Percentiles rank a stretch among this genome's conserved stretches.
Evolutionary conservation across 371 early-diverging fungal genomes (phyloP).

Genomic region (Capniomyces stellatus): DNA sequence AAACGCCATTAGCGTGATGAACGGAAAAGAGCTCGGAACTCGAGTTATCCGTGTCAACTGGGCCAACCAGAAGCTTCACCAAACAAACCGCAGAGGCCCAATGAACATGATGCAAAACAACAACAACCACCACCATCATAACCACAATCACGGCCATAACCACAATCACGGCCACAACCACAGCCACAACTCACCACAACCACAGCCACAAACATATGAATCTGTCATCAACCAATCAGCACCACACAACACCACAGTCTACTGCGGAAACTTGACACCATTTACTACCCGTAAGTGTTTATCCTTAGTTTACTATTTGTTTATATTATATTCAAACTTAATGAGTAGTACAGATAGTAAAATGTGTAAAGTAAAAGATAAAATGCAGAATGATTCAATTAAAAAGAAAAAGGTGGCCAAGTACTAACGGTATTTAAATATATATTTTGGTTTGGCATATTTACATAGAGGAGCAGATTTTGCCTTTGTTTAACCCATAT

Average conservation of each 20-base stretch:
- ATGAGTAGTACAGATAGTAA: background rate
- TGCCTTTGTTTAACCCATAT: slow-evolving; percentile 51
- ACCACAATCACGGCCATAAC: too few species aligned
- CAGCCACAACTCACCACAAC: too few species aligned
- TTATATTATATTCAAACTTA: background rate
- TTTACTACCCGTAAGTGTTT: background rate
- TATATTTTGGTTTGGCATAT: too few species aligned
- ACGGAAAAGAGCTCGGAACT: slow-evolving; percentile 51
- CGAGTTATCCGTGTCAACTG: slow-evolving; percentile 67
- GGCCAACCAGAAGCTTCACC: slow-evolving; percentile 56
- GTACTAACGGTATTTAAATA: too few species aligned
- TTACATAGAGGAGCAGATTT: slow-evolving; percentile 39
- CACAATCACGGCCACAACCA: too few species aligned
- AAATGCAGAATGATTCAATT: too few species aligned
- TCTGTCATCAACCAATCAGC: slow-evolving; percentile 50
- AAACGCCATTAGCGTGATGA: slow-evolving; percentile 55
- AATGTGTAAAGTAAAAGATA: slow-evolving; percentile 10
- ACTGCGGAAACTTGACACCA: slow-evolving; percentile 68
- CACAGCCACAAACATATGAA: too few species aligned
- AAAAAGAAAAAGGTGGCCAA: too few species aligned
- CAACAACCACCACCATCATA: background rate
- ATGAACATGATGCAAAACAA: background rate
- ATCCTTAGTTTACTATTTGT: slow-evolving; percentile 3
- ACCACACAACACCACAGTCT: slow-evolving; percentile 63
- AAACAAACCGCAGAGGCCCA: slow-evolving; percentile 1